Base-by-base conservation (phyloP, 2,329 filamentous ascomycete genomes). In the Calonectria leucothoes region DNA sequence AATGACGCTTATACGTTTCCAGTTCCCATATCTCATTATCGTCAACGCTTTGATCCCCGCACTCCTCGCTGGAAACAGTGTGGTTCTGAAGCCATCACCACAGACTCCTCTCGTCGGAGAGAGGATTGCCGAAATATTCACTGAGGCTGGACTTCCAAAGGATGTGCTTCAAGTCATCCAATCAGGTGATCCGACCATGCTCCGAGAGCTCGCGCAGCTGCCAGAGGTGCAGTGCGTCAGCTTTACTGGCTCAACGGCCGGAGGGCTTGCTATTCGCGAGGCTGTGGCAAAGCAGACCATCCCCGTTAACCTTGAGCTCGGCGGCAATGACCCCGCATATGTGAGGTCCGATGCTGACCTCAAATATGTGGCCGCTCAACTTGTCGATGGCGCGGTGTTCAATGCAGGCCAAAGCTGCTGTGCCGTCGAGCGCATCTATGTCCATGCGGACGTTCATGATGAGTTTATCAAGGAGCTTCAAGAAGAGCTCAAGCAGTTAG, bases 381-480 rank as follows among this genome's bases (percentile, higher is more conserved):
- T 98, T 78, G 95, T 98, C 12, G 96, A 98, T 80, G 96, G 96
- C n/a, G 93, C 95, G 15, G 88, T 98, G 66, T 98, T 98, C 89
- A 98, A 98, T 86, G 98, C 95, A 63, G 96, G 96, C 11, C 96
- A 98, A 87, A 97, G 94, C 82, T 98, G 96, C 88, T 98, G 96
- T 85, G 94, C 95, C 25, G 89, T 98, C 68, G 96, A 98, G 86
- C 90, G 96, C 37, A 91, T 98, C 27, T 98, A 98, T 81, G 95
- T 98, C 7, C 92, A 96, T 80, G 93, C 94, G 80, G 92, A 91
- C 77, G 91, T 98, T 66, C 92, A 98, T 82, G 95, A 97, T 81
- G 87, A 90, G 11, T 98, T 98, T 81, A 88, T 98, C 65, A 88
- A 91, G 61, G 94, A 93, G 12, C 88, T 94, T 14, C 94, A 96